phyloP scores from a whole-genome alignment of 2,329 filamentous ascomycete genomes.

The Verticillium dahliae region DNA sequence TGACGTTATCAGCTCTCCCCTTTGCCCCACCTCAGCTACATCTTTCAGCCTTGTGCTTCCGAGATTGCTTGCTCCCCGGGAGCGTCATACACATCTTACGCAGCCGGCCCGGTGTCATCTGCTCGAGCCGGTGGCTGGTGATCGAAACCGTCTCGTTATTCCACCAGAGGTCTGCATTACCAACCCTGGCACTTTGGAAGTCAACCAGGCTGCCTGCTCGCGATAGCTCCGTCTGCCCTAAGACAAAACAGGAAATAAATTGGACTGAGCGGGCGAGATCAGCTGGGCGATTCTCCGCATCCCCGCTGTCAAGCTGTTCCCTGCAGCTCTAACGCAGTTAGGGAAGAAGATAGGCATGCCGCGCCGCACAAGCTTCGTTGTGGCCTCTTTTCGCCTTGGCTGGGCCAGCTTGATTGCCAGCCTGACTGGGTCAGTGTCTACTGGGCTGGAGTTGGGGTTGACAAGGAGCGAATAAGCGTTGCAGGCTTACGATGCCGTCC shows the following conservation, averaged over 20 bases:
- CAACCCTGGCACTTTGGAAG: neutral
- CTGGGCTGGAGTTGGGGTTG: neutral
- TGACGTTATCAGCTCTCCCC: neutral
- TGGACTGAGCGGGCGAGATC: neutral
- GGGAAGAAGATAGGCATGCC: conserved; percentile 1
- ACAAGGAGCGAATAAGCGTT: neutral
- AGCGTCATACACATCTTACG: neutral
- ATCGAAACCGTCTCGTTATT: neutral
- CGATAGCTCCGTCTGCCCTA: neutral
- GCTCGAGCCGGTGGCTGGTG: neutral
- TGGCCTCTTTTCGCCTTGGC: neutral
- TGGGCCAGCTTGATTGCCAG: neutral
- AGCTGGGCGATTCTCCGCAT: neutral
- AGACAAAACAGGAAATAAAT: neutral
- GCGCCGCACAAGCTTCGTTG: neutral
- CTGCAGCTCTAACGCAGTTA: neutral
- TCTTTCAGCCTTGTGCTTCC: neutral
- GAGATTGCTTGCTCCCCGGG: neutral
- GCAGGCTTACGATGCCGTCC: neutral
- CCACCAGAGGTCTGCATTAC: neutral
- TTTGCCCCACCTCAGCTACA: neutral
- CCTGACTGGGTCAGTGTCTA: neutral
- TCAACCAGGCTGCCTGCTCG: neutral
- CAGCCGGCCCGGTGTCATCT: neutral
- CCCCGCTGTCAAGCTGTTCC: neutral